phyloP scores from a whole-genome alignment of 2,329 filamentous ascomycete species.

The Colletotrichum kahawae region DNA sequence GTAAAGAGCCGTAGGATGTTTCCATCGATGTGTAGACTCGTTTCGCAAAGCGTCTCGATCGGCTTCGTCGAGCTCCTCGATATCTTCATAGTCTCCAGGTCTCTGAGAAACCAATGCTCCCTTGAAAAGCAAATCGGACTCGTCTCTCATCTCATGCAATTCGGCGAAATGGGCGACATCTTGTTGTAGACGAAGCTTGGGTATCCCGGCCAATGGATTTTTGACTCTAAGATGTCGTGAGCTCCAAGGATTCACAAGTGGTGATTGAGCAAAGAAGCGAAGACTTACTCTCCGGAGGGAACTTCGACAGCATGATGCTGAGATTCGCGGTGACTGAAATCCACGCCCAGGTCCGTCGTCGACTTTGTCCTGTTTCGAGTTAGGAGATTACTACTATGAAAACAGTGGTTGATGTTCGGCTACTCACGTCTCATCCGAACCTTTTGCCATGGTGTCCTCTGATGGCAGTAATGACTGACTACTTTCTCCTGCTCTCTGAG shows the following conservation, averaged over 20 bases:
- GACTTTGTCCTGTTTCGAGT: not conserved
- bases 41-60: slow-evolving; percentile 45
- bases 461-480: not conserved
- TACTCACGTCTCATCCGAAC: not conserved
- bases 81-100: slow-evolving; percentile 50
- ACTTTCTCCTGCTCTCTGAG: not conserved
- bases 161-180: slow-evolving; percentile 60
- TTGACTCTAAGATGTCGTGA: not conserved
- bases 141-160: slow-evolving; percentile 46
- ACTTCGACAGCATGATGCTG: not conserved
- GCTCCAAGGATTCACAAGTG: not conserved
- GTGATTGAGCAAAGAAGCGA: not conserved
- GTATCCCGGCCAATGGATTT: slow-evolving; percentile 45
- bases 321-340: not conserved
- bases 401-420: not conserved
- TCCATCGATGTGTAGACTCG: slow-evolving; percentile 55
- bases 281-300: not conserved
- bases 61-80: slow-evolving; percentile 48
- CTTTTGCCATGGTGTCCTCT: not conserved
- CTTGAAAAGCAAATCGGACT: slow-evolving; percentile 44
- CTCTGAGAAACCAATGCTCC: slow-evolving; percentile 57
- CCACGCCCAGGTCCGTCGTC: not conserved
- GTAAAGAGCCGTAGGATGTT: slow-evolving; percentile 52
- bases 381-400: not conserved
- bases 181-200: slow-evolving; percentile 53